Evolutionary conservation across 1,284 basidiomycete species (phyloP).

Genomic region (Stygiomarasmius scandens): DNA sequence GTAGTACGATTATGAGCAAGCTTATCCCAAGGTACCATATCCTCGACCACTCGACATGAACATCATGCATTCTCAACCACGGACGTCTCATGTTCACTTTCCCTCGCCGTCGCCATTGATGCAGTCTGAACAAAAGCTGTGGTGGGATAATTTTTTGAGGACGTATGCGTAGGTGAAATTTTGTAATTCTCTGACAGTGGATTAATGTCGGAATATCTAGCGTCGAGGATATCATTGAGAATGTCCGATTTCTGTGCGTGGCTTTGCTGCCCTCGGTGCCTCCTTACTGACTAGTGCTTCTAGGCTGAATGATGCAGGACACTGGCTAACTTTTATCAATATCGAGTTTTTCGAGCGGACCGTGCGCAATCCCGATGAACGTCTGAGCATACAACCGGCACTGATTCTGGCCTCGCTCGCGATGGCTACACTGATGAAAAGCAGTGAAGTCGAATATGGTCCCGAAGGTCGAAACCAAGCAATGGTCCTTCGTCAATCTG

Average conservation of each 20-base stretch:
- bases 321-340: conserved; percentile 70
- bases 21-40: conserved; percentile 35
- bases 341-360: conserved; percentile 53
- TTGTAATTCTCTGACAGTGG: not conserved
- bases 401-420: conserved; percentile 70
- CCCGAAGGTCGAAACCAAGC: conserved; percentile 52
- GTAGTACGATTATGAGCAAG: conserved; percentile 34
- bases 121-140: conserved; percentile 51
- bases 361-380: conserved; percentile 51
- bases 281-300: not conserved
- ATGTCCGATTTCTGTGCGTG: conserved; percentile 60
- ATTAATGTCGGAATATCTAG: conserved; percentile 33
- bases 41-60: conserved; percentile 39
- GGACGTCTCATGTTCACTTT: conserved; percentile 34
- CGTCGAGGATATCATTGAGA: conserved; percentile 51
- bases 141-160: conserved; percentile 66
- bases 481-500: conserved; percentile 54
- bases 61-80: conserved; percentile 29
- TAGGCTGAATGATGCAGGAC: conserved; percentile 52
- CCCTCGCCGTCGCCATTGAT: conserved; percentile 40
- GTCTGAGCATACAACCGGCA: conserved; percentile 64
- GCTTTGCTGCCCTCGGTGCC: conserved; percentile 1
- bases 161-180: conserved; percentile 43
- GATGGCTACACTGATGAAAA: conserved; percentile 72
- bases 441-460: conserved; percentile 65